Conservation (phyloP, 2,329 filamentous ascomycete species). For the Bipolaris oryzae region DNA sequence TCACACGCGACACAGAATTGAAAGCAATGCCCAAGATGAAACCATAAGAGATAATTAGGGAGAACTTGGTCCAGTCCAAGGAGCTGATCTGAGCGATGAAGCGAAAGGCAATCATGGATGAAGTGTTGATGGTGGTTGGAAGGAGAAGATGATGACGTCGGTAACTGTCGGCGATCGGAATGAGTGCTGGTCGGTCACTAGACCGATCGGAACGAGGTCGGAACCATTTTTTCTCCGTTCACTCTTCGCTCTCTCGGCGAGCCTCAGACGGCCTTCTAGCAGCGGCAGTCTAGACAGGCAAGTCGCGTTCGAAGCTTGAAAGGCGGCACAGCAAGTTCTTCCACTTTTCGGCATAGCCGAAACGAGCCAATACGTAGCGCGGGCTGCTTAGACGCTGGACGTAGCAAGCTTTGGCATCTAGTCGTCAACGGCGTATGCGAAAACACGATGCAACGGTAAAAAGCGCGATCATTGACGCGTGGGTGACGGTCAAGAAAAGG, state of each 20-base stretch:
- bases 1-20: not conserved
- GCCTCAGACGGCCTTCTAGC: not conserved
- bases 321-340: not conserved
- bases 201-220: slow-evolving; percentile 14
- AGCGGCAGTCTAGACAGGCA: not conserved
- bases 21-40: no score
- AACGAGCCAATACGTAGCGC: slow-evolving; percentile 4
- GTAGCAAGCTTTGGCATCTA: slow-evolving; percentile 1
- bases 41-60: not conserved
- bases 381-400: not conserved
- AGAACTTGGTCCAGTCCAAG: not conserved
- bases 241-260: not conserved
- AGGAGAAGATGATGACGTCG: slow-evolving; percentile 1
- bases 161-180: slow-evolving; percentile 12
- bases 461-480: slow-evolving; percentile 17
- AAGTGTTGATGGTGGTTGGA: not conserved
- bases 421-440: slow-evolving; percentile 2
- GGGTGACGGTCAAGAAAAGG: slow-evolving; percentile 15
- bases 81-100: no score
- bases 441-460: slow-evolving; percentile 10
- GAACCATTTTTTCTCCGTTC: slow-evolving; percentile 3
- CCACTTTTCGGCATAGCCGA: not conserved
- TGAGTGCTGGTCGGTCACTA: slow-evolving; percentile 1
- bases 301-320: not conserved
- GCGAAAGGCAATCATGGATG: not conserved